These are phyloP conservation scores for Bipolaris sorokiniana DNA, from an alignment of 2,329 filamentous ascomycete genomes.

Conservation along the genomic window DNA sequence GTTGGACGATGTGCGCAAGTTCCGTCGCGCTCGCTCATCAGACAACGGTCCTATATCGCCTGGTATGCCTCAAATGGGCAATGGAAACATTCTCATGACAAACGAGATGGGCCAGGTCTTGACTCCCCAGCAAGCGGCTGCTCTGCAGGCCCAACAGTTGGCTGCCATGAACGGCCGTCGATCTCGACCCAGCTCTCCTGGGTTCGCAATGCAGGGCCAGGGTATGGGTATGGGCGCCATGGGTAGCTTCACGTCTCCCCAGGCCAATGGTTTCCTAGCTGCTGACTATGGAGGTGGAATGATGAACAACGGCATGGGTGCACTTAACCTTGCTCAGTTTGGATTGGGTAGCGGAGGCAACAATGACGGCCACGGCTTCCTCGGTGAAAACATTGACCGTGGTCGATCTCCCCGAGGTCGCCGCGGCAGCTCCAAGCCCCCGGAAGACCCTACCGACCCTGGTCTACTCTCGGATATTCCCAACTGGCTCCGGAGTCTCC, in stretches of 20 bases:
- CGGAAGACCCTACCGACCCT: slow-evolving; percentile 94
- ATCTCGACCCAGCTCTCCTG: slow-evolving; percentile 88
- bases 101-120: slow-evolving; percentile 91
- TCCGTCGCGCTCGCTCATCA: slow-evolving; percentile 86
- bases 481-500: slow-evolving; percentile 90
- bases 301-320: slow-evolving; percentile 73
- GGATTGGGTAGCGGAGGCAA: slow-evolving; percentile 58
- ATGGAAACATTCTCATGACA: slow-evolving; percentile 87
- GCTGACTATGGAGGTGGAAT: slow-evolving; percentile 80
- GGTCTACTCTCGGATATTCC: slow-evolving; percentile 92
- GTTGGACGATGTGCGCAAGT: slow-evolving; percentile 95
- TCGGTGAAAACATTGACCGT: slow-evolving; percentile 88
- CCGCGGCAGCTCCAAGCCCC: slow-evolving; percentile 93
- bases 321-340: slow-evolving; percentile 74
- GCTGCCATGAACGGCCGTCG: slow-evolving; percentile 79
- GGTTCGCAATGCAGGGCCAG: slow-evolving; percentile 74
- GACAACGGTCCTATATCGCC: slow-evolving; percentile 75
- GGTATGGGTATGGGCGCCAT: slow-evolving; percentile 63
- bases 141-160: slow-evolving; percentile 75
- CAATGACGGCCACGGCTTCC: slow-evolving; percentile 72
- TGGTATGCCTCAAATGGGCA: slow-evolving; percentile 66
- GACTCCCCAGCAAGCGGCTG: slow-evolving; percentile 62
- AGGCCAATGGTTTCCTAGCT: slow-evolving; percentile 91
- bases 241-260: slow-evolving; percentile 77
- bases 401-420: slow-evolving; percentile 91